A percentile compares a stretch with the other conserved stretches of the same genome.
Evolutionary conservation across 75 land plant genomes (phyloP).

Genomic region (Selaginella tamariscina): DNA sequence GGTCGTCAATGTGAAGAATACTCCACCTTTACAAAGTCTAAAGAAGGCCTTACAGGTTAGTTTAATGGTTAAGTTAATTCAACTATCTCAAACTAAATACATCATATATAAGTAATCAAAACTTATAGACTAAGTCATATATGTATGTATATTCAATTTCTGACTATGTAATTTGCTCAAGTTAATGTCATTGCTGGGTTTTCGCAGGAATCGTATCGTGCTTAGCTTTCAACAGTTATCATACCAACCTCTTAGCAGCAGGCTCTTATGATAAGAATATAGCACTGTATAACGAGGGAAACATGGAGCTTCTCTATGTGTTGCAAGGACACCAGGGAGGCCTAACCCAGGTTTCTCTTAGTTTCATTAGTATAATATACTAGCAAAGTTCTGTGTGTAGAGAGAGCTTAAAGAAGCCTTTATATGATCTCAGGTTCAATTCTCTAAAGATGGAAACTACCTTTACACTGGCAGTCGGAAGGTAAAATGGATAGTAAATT

Average conservation of each 20-base stretch:
- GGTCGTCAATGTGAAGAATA: constrained; percentile 77
- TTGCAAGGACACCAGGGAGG: constrained; percentile 97
- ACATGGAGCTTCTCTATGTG: constrained; percentile 74
- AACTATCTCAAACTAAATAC: too few relatives aligned
- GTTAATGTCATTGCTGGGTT: not conserved
- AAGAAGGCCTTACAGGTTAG: constrained; percentile 84
- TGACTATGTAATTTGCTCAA: not conserved
- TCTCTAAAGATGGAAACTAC: constrained; percentile 95
- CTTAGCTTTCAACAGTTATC: constrained; percentile 58
- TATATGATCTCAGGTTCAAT: constrained; percentile 45
- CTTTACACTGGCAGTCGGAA: constrained; percentile 87
- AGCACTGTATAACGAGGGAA: constrained; percentile 66
- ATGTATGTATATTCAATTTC: too few relatives aligned
- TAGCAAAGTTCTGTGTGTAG: too few relatives aligned
- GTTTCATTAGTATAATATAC: too few relatives aligned
- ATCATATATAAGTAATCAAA: too few relatives aligned
- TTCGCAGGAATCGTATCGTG: constrained; percentile 75
- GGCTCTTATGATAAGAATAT: constrained; percentile 84
- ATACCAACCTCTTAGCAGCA: constrained; percentile 65
- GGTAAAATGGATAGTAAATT: constrained; percentile 43
- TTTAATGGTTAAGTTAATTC: too few relatives aligned
- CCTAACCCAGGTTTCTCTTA: constrained; percentile 66
- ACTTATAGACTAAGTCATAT: too few relatives aligned
- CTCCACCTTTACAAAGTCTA: constrained; percentile 52
- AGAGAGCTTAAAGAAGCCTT: too few relatives aligned